These are phyloP conservation scores for Erythrophleum ivorense DNA, from an alignment of 331 rosid species.

Conservation along the genomic window DNA sequence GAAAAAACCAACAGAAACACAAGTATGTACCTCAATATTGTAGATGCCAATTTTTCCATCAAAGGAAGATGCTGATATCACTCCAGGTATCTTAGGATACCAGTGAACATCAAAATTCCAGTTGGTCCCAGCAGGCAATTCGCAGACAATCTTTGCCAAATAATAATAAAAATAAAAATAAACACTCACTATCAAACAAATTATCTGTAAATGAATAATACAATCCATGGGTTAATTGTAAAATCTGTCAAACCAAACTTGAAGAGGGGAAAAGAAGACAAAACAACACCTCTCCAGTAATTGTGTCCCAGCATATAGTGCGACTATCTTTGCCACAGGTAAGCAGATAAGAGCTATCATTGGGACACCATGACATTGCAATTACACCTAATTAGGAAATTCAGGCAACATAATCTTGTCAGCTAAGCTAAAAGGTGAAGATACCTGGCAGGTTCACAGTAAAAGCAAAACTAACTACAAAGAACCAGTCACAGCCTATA, in stretches of 20 bases:
- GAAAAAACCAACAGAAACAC: conserved; percentile 15
- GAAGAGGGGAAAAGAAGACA: conserved; percentile 25
- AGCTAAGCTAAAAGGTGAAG: conserved; percentile 28
- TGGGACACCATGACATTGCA: conserved; percentile 99
- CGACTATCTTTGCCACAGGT: conserved; percentile 96
- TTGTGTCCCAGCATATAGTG: conserved; percentile 97
- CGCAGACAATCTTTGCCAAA: conserved; percentile 77
- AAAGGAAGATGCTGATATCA: conserved; percentile 94
- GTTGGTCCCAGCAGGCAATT: conserved; percentile 93
- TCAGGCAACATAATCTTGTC: conserved; percentile 34
- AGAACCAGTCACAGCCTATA: conserved; percentile 10
- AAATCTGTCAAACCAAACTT: conserved; percentile 17
- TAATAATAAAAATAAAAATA: conserved; percentile 5
- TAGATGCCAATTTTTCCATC: conserved; percentile 97
- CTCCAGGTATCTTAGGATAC: conserved; percentile 94
- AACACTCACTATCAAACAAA: conserved; percentile 29
- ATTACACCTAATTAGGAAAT: conserved; percentile 77
- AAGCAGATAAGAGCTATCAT: conserved; percentile 89
- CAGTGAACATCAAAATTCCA: conserved; percentile 99
- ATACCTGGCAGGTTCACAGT: neutral
- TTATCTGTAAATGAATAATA: conserved; percentile 20
- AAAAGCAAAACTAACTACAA: conserved; percentile 19
- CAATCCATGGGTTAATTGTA: neutral
- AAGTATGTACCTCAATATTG: conserved; percentile 78
- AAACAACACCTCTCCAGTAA: conserved; percentile 82